Evolutionary conservation across 2,329 filamentous ascomycete species (phyloP), one percentile per base, ranked within the genome.

Genomic region (Fusarium sp.): DNA sequence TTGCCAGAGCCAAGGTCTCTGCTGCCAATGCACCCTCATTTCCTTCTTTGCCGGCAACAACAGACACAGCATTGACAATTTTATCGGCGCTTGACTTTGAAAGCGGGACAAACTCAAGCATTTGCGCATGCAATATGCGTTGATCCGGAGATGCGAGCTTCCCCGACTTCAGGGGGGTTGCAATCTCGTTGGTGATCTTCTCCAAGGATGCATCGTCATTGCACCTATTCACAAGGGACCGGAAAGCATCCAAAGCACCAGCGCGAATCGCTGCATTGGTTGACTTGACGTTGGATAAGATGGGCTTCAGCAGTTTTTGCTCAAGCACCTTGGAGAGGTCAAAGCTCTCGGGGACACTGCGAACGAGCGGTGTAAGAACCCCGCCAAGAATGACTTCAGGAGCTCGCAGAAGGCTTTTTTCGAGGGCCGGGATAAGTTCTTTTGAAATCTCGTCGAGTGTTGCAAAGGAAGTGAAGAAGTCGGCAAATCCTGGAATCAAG

Each of bases 221-320:
- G 74, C 90, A 93, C 75, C 89, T 88, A 47, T 85, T 82, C 33
- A 94, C 89, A n/a, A 95, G 86, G 11, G 89, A 88, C 73, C 89
- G 88, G 81, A 98, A 98, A 9, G 93, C 93, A 43, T 88, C 87
- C 25, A 95, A 84, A 10, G 94, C 93, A 27, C 95, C 95, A 71
- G 89, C 89, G 65, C 96, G 92, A 71, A 98, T 94, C 3, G 84
- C 83, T 15, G 90, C 85, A 81, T 98, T 98, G 79, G 93, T 95
- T 2, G 97, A 98, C 82, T 97, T 98, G 82, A 95, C 87, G 80
- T 95, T 98, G 45, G 95, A 92, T n/a, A 98, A 84, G 14, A 99
- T 86, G 7, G 95, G 94, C 82, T 98, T 98, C 40, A 97, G 83
- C 38, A 99, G 87, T 70, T 93, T 93, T 30, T 88, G 86, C 62